These are phyloP conservation scores for Amaranthus hypochondriacus DNA, from an alignment of 148 eudicot species.

Conservation along the genomic window DNA sequence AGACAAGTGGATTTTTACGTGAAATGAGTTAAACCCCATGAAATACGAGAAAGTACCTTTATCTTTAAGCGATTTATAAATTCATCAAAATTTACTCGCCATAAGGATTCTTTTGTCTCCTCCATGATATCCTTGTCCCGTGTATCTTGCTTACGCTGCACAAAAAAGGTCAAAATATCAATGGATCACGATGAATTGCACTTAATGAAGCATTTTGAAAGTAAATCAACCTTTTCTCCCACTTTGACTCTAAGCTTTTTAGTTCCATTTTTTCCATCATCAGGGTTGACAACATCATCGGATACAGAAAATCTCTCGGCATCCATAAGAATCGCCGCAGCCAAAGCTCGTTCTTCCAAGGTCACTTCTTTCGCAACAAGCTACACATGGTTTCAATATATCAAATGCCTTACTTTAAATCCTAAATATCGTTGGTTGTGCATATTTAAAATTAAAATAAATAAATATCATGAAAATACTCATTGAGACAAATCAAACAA, in stretches of 20 bases:
- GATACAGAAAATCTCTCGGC: conserved; percentile 53
- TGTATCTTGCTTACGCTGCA: conserved; percentile 42
- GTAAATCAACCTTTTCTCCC: conserved; percentile 59
- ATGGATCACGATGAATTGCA: conserved; percentile 9
- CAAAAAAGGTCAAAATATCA: neutral
- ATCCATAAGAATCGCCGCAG: conserved; percentile 66
- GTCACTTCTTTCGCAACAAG: conserved; percentile 31
- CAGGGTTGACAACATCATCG: conserved; percentile 29
- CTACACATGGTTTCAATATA: neutral
- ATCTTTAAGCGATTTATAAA: conserved; percentile 53
- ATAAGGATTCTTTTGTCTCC: conserved; percentile 56
- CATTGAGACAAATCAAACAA: no score
- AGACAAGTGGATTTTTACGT: neutral
- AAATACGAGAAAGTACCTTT: conserved; percentile 39
- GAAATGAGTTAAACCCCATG: neutral
- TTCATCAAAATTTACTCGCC: conserved; percentile 93
- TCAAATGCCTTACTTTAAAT: no score
- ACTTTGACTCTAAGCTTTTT: conserved; percentile 17
- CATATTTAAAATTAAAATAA: no score
- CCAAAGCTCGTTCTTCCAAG: conserved; percentile 61
- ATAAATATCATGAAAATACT: no score
- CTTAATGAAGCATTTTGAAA: neutral
- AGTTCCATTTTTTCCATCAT: conserved; percentile 31
- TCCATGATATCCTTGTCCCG: conserved; percentile 33
- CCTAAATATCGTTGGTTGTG: no score